phyloP scores from a whole-genome alignment of 345 rosid species.

The Stellera chamaejasme region DNA sequence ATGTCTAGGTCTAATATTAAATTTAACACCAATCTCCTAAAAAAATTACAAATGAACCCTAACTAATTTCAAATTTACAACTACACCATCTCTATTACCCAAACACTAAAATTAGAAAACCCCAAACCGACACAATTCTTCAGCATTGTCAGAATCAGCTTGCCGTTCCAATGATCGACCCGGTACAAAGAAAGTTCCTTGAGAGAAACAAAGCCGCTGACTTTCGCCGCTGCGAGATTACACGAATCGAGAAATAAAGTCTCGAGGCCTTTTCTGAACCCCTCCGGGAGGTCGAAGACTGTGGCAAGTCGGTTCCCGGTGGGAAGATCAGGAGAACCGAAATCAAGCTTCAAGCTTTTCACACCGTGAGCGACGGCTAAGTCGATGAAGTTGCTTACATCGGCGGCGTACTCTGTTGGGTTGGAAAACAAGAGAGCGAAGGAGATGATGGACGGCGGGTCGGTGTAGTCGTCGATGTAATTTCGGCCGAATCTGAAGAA shows the following conservation, averaged over 20 bases:
- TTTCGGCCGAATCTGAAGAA: constrained; percentile 17
- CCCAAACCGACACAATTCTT: too few species aligned
- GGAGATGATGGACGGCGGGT: neutral
- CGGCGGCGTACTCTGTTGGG: constrained; percentile 5
- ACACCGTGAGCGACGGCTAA: constrained; percentile 15
- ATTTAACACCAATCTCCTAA: too few species aligned
- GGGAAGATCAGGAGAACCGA: constrained; percentile 17
- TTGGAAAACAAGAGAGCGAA: constrained; percentile 22
- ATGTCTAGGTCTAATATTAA: too few species aligned
- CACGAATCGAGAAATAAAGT: constrained; percentile 25
- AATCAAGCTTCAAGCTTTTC: constrained; percentile 25
- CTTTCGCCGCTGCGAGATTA: constrained; percentile 2
- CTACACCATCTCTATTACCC: too few species aligned
- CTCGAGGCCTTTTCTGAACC: constrained; percentile 9
- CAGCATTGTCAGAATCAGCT: too few species aligned
- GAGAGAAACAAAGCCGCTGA: constrained; percentile 11
- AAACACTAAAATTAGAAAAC: too few species aligned
- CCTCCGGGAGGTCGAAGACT: constrained; percentile 18
- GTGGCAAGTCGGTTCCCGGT: neutral
- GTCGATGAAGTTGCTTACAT: constrained; percentile 12
- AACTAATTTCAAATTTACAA: too few species aligned
- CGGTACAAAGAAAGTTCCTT: constrained; percentile 29
- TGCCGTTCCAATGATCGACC: too few species aligned
- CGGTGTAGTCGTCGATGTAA: constrained; percentile 11
- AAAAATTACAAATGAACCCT: too few species aligned